phyloP scores from a whole-genome alignment of 352 stramenopile genomes.

The Thalassiosira delicatula region DNA sequence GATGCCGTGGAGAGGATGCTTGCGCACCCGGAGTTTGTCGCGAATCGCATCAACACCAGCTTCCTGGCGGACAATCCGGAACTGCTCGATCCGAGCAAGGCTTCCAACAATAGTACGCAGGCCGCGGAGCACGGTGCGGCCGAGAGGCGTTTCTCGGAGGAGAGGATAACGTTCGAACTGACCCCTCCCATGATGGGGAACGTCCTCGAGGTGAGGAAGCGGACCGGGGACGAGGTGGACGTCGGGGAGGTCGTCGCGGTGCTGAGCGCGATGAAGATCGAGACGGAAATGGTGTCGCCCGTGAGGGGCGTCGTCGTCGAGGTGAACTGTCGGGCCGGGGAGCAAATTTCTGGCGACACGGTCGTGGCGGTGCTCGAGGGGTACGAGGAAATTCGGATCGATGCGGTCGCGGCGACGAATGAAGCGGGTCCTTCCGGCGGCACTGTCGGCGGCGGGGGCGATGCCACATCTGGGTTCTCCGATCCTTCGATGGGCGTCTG shows the following conservation, averaged over 20 bases:
- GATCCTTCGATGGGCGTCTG: conserved; percentile 60
- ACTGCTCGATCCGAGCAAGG: conserved; percentile 81
- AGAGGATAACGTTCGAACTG: conserved; percentile 58
- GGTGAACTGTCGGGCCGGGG: conserved; percentile 51
- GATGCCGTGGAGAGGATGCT: conserved; percentile 92
- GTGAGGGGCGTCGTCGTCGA: conserved; percentile 55
- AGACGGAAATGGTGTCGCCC: conserved; percentile 62
- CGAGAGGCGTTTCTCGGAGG: conserved; percentile 54
- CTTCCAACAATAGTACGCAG: conserved; percentile 10
- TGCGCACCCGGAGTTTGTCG: conserved; percentile 91
- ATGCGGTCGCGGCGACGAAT: background rate
- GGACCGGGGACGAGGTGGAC: conserved; percentile 55
- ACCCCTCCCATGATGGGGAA: conserved; percentile 61
- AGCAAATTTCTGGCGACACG: conserved; percentile 55
- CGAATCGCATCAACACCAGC: conserved; percentile 89
- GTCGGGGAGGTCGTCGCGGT: conserved; percentile 52
- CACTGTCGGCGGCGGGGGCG: background rate
- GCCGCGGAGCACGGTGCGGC: conserved; percentile 24
- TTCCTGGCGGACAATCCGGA: conserved; percentile 94
- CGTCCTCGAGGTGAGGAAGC: conserved; percentile 52
- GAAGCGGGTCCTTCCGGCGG: background rate
- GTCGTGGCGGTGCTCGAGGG: conserved; percentile 55
- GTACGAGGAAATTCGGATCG: conserved; percentile 56
- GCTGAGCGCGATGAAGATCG: conserved; percentile 67
- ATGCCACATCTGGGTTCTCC: conserved; percentile 9